Base-by-base conservation (phyloP, 768 basidiomycete genomes). In the Termitomyces sp. region DNA sequence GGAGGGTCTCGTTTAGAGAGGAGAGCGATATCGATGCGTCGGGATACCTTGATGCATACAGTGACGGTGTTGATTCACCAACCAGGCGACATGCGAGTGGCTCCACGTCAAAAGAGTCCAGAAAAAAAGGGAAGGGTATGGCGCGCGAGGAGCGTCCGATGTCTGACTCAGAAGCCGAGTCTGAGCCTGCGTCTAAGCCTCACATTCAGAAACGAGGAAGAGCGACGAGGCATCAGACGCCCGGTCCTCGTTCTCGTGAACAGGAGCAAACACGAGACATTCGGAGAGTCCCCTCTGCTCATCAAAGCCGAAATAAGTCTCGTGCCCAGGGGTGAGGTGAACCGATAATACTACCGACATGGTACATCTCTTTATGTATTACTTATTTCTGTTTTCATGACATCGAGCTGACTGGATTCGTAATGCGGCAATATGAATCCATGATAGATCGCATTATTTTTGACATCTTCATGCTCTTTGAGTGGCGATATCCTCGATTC, bases 1-100 rank as follows among this genome's bases (percentile, higher is more conserved):
- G 85, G 57, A 73, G 74, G 23, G 85, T 86, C 2, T 84, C 84
- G 11, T 87, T 87, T 65, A 73, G 68, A 57, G 61, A 82, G 14
- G 73, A 65, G 38, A 59, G 51, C 32, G 46, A 48, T 47, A 42
- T 59, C 32, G 64, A 63, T 27, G 60, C 58, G 41, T 47, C 45
- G 44, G 64, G 58, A 8, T 50, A 37, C 19, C 48, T 47, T 32
- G 35, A 58, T 7, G 19, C 48, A 25, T 17, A 53, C 7, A 38
- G n/a, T 40, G 37, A 51, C 17, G n/a, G 11, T 38, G 23, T 42
- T 12, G n/a, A 6, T 10, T 19, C 42, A 43, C 53, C 53, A n/a
- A 25, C 17, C 32, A 35, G 32, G 42, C 37, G 25, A n/a, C n/a
- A 51, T 38, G 27, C 1, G 25, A 38, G 37, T 19, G 12, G 37